Evolutionary conservation across 371 early-diverging fungal species (phyloP), one percentile per base, ranked within the genome.

Genomic region (Fennellomyces sp.): DNA sequence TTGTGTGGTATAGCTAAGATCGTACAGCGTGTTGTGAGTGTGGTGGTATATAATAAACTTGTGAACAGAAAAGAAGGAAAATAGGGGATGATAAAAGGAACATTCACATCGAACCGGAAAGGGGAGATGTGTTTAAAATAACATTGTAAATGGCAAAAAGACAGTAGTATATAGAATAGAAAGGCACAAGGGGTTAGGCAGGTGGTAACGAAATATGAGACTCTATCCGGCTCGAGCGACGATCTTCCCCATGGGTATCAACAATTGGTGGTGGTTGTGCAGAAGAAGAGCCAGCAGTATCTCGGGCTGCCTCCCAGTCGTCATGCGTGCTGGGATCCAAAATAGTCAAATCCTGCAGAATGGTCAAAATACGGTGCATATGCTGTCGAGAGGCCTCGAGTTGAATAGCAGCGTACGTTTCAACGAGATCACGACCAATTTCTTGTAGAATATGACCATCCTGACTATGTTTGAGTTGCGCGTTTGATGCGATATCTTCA

Each of bases 361-460:
- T 68, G 13, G 52, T 23, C 4, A 68, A 45, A 2, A 60, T 53
- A 6, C 63, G 68, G 17, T 68, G 68, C 63, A 68, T 60, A 15
- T 41, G 19, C 1, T 60, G 38, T 15, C 68, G 50, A 21, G 68
- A 58, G 12, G 60, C 52, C 28, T 47, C 68, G 19, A 68, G 33
- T 30, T 68, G 63, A 6, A 68, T 31, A 26, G 58, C 58, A 0
- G 63, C 36, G 25, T 68, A 68, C 3, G 52, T 47, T 1, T 59
- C 52, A 29, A 63, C 58, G 1, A 68, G 38, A 21, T 68, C 63
- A 19, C 63, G 60, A 3, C 60, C 63, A 19, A 68, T 54, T 29
- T 52, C 54, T 30, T 68, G 63, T 10, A 68, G 38, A 23, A 58
- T 33, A 21, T 51, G 56, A 23, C 52, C 47, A 26, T 53, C 58